Conservation (phyloP, 805 yeast genomes). For the Nakazawaea anatomiae region DNA sequence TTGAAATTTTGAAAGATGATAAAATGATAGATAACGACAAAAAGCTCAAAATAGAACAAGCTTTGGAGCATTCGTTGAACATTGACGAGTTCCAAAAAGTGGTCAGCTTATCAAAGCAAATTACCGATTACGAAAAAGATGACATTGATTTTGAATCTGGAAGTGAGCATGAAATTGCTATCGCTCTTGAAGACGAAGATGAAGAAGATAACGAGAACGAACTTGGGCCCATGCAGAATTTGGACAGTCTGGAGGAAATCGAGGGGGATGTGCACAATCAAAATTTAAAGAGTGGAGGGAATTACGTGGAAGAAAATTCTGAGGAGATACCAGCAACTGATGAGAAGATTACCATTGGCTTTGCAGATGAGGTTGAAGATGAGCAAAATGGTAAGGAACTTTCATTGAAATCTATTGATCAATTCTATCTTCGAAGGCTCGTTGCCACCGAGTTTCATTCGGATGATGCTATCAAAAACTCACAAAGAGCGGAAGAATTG, state of each 20-base stretch:
- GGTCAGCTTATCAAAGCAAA: constrained; percentile 33
- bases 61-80: constrained; percentile 35
- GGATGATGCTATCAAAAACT: constrained; percentile 30
- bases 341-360: constrained; percentile 23
- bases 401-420: constrained; percentile 21
- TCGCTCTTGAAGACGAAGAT: constrained; percentile 40
- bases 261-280: too few relatives aligned
- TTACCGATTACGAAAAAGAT: constrained; percentile 41
- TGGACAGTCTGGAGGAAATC: too few relatives aligned
- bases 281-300: too few relatives aligned
- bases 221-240: neutral
- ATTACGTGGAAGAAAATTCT: too few relatives aligned
- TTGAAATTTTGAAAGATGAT: constrained; percentile 49
- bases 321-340: constrained; percentile 18
- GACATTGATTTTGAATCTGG: constrained; percentile 14
- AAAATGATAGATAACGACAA: constrained; percentile 34
- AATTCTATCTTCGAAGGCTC: constrained; percentile 48
- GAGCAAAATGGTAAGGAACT: constrained; percentile 18
- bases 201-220: constrained; percentile 27
- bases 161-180: constrained; percentile 34
- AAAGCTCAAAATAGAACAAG: constrained; percentile 43
- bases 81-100: constrained; percentile 43
- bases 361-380: constrained; percentile 16
- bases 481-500: constrained; percentile 33
- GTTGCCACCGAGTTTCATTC: constrained; percentile 28